Evolutionary conservation across 2,329 filamentous ascomycete genomes (phyloP), one percentile per base, ranked within the genome.

Genomic region (Ascocoryne sarcoides): DNA sequence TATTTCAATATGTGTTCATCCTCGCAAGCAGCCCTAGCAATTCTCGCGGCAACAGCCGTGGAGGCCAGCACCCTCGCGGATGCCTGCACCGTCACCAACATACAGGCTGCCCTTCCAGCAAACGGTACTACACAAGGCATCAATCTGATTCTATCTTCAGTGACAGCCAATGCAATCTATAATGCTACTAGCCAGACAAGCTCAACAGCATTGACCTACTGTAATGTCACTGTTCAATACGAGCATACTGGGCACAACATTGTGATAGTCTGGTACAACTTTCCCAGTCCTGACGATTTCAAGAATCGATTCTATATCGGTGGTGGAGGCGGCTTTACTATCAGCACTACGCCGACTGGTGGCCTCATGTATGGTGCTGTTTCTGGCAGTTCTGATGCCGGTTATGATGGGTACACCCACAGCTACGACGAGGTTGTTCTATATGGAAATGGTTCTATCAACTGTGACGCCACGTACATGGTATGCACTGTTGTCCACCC

Each of bases 391-490:
- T 68, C 65, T 3, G 60, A 63, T 36, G 66, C 60, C 10, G 67
- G 67, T 3, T 70, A 68, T 42, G 65, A 62, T 36, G 63, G 62
- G 12, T 67, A 69, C 50, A 52, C 53, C 45, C 52, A 55, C 41
- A 61, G 53, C 44, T 63, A 56, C 32, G 60, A 64, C 37, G 56
- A 60, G 14, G 63, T 66, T 2, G 58, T 63, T 10, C 58, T 71
- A 1, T 53, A 57, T 36, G 65, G 58, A n/a, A 73, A 76, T 42
- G 70, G 70, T 9, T 66, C 67, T 3, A 60, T 71, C 48, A 70
- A 75, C 54, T 73, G 63, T 59, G 62, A 74, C 23, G 58, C 65
- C 1, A 60, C 65, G 3, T 64, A 68, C 56, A 70, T 67, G 60
- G 32, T 34, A 17, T 12, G 32, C 17, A 16, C 5, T 16, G 10